Evolutionary conservation across 331 rosid genomes (phyloP).

Genomic region (Dryas integrifolia): DNA sequence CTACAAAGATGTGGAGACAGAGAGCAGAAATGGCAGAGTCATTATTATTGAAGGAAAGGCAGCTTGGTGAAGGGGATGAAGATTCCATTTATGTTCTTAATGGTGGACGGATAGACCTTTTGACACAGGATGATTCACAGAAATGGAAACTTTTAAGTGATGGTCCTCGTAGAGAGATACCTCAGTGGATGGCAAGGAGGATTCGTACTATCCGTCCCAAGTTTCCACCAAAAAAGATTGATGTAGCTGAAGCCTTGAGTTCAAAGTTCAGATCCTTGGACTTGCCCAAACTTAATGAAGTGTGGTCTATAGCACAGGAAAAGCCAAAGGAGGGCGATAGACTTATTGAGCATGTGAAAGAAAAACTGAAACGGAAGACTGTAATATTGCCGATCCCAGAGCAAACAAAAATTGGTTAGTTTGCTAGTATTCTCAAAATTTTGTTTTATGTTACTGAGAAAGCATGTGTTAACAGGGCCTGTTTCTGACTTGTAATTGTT

Average conservation of each 20-base stretch:
- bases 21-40: constrained; percentile 63
- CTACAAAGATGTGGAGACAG: constrained; percentile 60
- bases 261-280: constrained; percentile 62
- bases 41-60: constrained; percentile 51
- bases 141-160: constrained; percentile 73
- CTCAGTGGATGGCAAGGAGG: constrained; percentile 82
- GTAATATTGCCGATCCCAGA: constrained; percentile 31
- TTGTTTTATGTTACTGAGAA: constrained; percentile 25
- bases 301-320: constrained; percentile 76
- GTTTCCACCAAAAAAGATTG: constrained; percentile 70
- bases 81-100: constrained; percentile 54
- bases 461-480: constrained; percentile 11
- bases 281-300: constrained; percentile 63
- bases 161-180: constrained; percentile 80
- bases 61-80: constrained; percentile 37
- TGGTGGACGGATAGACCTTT: constrained; percentile 75
- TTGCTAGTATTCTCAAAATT: constrained; percentile 17
- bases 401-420: constrained; percentile 55
- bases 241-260: constrained; percentile 50
- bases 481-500: constrained; percentile 25
- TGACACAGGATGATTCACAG: constrained; percentile 58
- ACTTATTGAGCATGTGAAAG: constrained; percentile 59
- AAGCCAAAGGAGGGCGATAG: constrained; percentile 68
- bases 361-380: constrained; percentile 49
- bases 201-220: constrained; percentile 56